Evolutionary conservation across 2,329 filamentous ascomycete species (phyloP), one percentile per base, ranked within the genome.

Genomic region (Reticulascus tulasneorum): DNA sequence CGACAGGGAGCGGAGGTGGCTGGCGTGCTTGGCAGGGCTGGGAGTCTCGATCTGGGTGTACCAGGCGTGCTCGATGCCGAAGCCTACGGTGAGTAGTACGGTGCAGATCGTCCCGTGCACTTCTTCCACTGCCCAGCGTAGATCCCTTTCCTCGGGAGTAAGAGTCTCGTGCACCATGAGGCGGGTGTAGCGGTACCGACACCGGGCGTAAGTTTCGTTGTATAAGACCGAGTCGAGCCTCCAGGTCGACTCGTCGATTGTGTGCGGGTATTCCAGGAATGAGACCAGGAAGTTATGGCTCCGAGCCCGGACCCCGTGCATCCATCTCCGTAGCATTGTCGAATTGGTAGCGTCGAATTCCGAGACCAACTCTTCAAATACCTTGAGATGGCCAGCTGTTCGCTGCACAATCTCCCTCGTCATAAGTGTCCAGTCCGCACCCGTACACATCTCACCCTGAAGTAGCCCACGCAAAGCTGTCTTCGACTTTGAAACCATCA

Each of bases 211-310:
- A 5, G 66, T 64, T 18, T 52, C 48, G 19, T 54, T 48, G 37
- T 60, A 67, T 1, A 62, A 41, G 5, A 42, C 40, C 7, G 64
- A 62, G 6, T 48, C 38, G 3, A 48, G 39, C 7, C 33, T 42
- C 56, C 66, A 71, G 5, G 55, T 44, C 9, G 42, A 32, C 6
- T 45, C 25, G 9, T 36, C 36, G 4, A 29, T 30, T 10, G 30
- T 24, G 11, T 39, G 13, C 3, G 69, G 69, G 40, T 71, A 73
- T 42, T 69, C 58, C 19, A 72, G 50, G 42, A 61, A 71, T 4
- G 62, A 59, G 8, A 73, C 56, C 32, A 69, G 49, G 33, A 69
- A 62, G 41, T 58, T 54, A 42, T 72, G 68, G 18, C 59, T 65
- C 26, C 62, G 50, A 2, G 56, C 52, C 16, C 67, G 55, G 35